Base-by-base conservation (phyloP, 2,329 filamentous ascomycete genomes). In the Mycocentrospora acerina region DNA sequence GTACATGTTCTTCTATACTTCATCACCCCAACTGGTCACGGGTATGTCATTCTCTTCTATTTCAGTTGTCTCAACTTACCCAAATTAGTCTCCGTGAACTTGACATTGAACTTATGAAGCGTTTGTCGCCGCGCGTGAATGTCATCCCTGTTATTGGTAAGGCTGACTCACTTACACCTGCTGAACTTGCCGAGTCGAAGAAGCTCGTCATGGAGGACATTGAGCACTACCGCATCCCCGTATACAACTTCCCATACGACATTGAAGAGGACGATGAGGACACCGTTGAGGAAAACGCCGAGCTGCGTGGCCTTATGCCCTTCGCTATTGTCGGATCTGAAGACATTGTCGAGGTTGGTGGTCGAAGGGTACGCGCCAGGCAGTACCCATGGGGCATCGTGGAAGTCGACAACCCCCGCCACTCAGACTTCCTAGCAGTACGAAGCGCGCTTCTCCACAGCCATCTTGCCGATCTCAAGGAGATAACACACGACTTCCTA, bases 171-270 rank as follows among this genome's bases (percentile, higher is more conserved):
- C 85, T 98, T 49, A 98, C 93, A 40, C 93, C 93, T 26, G 86
- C 88, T 55, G 93, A 98, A 76, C 80, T 98, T 51, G 93, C 93
- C 55, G 93, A 98, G 74, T 97, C 91, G 57, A 98, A 98, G 83
- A 98, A 97, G 80, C 82, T 98, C 47, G 90, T 98, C 66, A 98
- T 98, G 93, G 93, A 98, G 78, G 93, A 98, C 69, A 98, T 98
- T 59, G 93, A 98, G 75, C 93, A 98, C 74, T 98, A 98, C 78
- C 87, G 93, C 67, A 98, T 98, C 59, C 93, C 93, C 31, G 91
- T 98, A 53, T 98, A 98, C 82, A 98, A 98, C 81, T 98, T 98
- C 79, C 93, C 93, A 33, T 98, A 98, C 76, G 93, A 98, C 60
- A 95, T 98, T 46, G 93, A 98, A 73, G 93, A 98, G 77, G 93